Conservation (phyloP, 805 yeast species). For the Pichia paraexigua region DNA sequence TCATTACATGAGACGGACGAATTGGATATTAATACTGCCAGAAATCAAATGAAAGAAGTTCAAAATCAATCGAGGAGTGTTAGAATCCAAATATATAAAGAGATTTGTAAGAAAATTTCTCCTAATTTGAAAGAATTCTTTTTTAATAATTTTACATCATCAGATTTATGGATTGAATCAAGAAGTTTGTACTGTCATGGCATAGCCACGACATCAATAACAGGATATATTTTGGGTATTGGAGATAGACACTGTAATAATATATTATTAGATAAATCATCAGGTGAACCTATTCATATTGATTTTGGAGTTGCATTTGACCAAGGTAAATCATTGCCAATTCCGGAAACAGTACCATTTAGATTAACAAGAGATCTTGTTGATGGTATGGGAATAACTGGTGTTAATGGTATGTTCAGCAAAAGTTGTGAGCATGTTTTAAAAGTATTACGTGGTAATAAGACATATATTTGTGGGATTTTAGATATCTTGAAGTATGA, state of each 20-base stretch:
- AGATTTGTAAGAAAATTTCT: conserved; percentile 40
- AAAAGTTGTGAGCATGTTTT: conserved; percentile 68
- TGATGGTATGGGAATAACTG: conserved; percentile 90
- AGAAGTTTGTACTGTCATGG: conserved; percentile 65
- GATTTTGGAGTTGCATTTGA: conserved; percentile 96
- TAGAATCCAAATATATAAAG: conserved; percentile 38
- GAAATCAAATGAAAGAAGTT: conserved; percentile 52
- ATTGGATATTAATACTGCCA: conserved; percentile 47
- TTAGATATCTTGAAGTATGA: conserved; percentile 84
- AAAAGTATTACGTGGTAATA: conserved; percentile 54
- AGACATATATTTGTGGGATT: conserved; percentile 67
- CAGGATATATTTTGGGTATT: conserved; percentile 81
- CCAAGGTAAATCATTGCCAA: conserved; percentile 73
- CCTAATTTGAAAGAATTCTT: conserved; percentile 74
- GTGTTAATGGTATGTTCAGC: conserved; percentile 69
- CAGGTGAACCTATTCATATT: conserved; percentile 93
- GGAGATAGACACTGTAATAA: conserved; percentile 96
- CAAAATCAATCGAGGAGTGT: conserved; percentile 39
- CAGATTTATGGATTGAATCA: conserved; percentile 67
- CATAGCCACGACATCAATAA: conserved; percentile 75
- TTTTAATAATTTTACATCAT: conserved; percentile 52
- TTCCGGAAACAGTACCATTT: conserved; percentile 94
- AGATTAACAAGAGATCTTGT: conserved; percentile 82
- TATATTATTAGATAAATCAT: conserved; percentile 65
- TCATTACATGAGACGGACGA: conserved; percentile 54